A percentile compares a stretch with the other conserved stretches of the same genome.
Evolutionary conservation across 305 asterid genomes (phyloP).

Genomic region (Plantago coronopus): DNA sequence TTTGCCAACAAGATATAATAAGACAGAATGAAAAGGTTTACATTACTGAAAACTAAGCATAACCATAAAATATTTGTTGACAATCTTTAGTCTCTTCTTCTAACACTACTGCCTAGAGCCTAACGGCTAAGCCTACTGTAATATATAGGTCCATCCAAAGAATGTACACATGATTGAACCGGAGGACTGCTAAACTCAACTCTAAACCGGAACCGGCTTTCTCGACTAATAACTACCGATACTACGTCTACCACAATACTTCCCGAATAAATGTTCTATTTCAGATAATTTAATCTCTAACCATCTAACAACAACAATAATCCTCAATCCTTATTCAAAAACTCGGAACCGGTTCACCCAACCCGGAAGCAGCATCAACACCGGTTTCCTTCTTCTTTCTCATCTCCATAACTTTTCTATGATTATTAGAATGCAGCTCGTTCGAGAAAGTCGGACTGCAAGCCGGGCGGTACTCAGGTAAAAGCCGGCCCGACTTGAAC

Average conservation of each 20-base stretch:
- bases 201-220: background rate
- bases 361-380: conserved; percentile 46
- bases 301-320: background rate
- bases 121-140: no score
- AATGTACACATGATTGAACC: conserved; percentile 1
- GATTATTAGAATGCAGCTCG: conserved; percentile 78
- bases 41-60: no score
- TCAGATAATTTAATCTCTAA: background rate
- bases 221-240: conserved; percentile 20
- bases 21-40: no score
- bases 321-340: no score
- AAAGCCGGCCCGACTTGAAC: conserved; percentile 76
- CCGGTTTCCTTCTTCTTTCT: conserved; percentile 50
- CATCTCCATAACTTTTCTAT: conserved; percentile 83
- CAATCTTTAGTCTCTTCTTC: no score
- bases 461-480: conserved; percentile 91
- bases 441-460: conserved; percentile 86
- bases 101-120: no score
- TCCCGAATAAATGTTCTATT: background rate
- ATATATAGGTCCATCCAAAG: no score
- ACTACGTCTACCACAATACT: background rate
- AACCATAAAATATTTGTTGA: no score
- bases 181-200: no score
- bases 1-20: no score
- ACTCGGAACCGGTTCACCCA: no score